Evolutionary conservation across 2,329 filamentous ascomycete species (phyloP).

Genomic region (Aspergillus fijiensis): DNA sequence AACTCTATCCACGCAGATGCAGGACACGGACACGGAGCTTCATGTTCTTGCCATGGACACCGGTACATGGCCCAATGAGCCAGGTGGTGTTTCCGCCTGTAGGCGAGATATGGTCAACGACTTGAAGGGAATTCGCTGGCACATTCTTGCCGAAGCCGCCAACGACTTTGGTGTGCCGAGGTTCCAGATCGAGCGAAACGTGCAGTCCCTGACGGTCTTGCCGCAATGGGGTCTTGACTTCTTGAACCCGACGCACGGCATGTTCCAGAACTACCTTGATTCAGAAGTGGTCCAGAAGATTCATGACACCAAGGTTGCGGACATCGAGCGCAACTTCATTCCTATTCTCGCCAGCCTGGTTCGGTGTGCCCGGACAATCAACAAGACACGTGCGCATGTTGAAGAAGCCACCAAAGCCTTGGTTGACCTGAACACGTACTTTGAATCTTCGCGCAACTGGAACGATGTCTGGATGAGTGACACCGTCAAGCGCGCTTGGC

Average conservation of each 20-base stretch:
- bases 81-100: conserved; percentile 56
- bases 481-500: conserved; percentile 45
- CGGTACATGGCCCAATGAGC: conserved; percentile 53
- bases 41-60: conserved; percentile 55
- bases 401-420: conserved; percentile 49
- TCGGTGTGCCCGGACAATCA: conserved; percentile 49
- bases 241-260: conserved; percentile 52
- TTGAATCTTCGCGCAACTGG: conserved; percentile 48
- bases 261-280: conserved; percentile 54
- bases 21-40: conserved; percentile 48
- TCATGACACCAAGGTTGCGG: conserved; percentile 43
- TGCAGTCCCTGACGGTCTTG: conserved; percentile 54
- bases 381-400: conserved; percentile 43
- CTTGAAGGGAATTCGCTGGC: conserved; percentile 53
- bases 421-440: conserved; percentile 50
- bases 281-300: conserved; percentile 45
- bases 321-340: conserved; percentile 53
- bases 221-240: conserved; percentile 56
- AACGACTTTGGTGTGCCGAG: conserved; percentile 56
- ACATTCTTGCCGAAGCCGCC: conserved; percentile 55
- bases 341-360: conserved; percentile 52
- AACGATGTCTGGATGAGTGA: conserved; percentile 49
- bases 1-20: conserved; percentile 28
- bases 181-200: conserved; percentile 55
- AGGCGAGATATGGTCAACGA: conserved; percentile 55